phyloP scores from a whole-genome alignment of 2,329 filamentous ascomycete genomes.

The Colletotrichum godetiae region DNA sequence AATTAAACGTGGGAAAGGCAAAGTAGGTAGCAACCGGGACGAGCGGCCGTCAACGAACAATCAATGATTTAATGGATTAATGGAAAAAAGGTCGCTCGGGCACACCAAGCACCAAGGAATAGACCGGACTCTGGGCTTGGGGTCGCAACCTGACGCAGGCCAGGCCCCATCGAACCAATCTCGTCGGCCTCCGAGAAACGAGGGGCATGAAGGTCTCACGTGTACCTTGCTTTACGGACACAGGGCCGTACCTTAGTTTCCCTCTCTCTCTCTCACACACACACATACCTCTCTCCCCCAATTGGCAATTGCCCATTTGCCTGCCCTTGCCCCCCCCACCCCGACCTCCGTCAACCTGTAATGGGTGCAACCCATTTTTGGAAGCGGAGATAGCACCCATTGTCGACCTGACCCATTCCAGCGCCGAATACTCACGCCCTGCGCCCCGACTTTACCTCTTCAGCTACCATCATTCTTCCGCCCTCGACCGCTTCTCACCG shows the following conservation, averaged over 20 bases:
- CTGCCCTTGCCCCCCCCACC: background rate
- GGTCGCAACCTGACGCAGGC: slow-evolving; percentile 33
- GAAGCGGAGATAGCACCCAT: slow-evolving; percentile 28
- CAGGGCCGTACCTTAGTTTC: background rate
- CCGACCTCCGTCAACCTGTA: slow-evolving; percentile 2
- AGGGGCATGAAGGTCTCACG: slow-evolving; percentile 33
- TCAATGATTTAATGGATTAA: background rate
- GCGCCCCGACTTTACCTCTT: slow-evolving; percentile 29
- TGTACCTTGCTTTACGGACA: slow-evolving; percentile 30
- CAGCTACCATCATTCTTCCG: slow-evolving; percentile 15
- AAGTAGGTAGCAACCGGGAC: slow-evolving; percentile 9
- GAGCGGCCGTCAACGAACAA: slow-evolving; percentile 8
- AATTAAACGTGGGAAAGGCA: background rate
- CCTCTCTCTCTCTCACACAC: too few relatives aligned
- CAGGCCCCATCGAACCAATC: slow-evolving; percentile 28
- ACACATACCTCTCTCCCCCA: background rate
- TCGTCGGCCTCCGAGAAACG: slow-evolving; percentile 23
- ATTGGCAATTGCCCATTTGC: background rate
- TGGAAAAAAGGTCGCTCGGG: slow-evolving; percentile 16
- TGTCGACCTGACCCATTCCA: slow-evolving; percentile 27
- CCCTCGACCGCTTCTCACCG: slow-evolving; percentile 7
- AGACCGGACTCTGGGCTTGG: slow-evolving; percentile 32
- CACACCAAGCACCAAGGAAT: slow-evolving; percentile 27
- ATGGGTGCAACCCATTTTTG: slow-evolving; percentile 20
- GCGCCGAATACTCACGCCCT: slow-evolving; percentile 21